Base-by-base conservation (phyloP, 306 rosid species). In the Delonix regia region DNA sequence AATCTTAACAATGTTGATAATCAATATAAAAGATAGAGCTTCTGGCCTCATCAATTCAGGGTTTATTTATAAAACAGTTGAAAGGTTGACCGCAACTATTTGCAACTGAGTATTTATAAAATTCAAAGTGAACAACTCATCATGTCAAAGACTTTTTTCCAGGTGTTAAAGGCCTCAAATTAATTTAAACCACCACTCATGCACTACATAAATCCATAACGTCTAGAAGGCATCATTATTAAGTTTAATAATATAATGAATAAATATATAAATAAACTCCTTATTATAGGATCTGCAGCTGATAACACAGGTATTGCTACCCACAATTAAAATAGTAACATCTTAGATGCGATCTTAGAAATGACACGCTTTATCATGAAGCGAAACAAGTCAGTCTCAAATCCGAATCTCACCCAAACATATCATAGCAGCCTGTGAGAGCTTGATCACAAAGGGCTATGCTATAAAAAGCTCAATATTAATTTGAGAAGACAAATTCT, bases 11-110 rank as follows among this genome's bases (percentile, higher is more conserved):
- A 62, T 51, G 78, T 75, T 27, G 63, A 45, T 39, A 57, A 68
- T 24, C 42, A 42, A 55, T 80, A 85, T 81, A 82, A 87, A 74
- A 51, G 55, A 74, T 53, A 73, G 80, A 51, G 74, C 65, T 68
- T 1, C 65, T 74, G 63, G 22, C 49, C 33, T 80, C 64, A 51
- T 75, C 69, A 52, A 68, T 71, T 78, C 53, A 47, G 52, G n/a
- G 36, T 30, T 68, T 36, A 66, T 83, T 59, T 27, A 30, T n/a
- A 69, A 38, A 73, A 25, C 65, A 39, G 22, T 33, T 68, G 53
- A 55, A 65, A 42, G 64, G 64, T 69, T 71, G 69, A 70, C 47
- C 28, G 74, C 69, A 80, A 77, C 71, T 38, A 74, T 53, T 33
- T 71, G 76, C 70, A 10, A 9, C 51, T 14, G 34, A 55, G 59